Conservation (phyloP, 306 rosid genomes). For the Quercus engelmannii region DNA sequence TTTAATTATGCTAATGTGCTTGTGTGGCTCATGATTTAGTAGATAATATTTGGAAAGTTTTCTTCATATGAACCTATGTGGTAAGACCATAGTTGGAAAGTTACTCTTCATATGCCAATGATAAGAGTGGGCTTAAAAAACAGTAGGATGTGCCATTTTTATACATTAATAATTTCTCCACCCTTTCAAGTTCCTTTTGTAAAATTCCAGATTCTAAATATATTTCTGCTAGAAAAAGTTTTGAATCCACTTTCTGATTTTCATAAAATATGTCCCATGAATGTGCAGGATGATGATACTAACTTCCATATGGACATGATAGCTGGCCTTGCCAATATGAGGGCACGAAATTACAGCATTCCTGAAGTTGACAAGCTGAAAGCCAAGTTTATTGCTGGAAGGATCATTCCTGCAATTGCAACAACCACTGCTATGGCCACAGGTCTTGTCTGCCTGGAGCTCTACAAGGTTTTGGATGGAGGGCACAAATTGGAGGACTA, state of each 20-base stretch:
- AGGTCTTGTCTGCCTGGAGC: slow-evolving; percentile 90
- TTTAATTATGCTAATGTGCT: not conserved
- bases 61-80: too few species aligned
- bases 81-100: not conserved
- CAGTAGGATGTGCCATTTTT: not conserved
- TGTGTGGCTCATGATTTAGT: not conserved
- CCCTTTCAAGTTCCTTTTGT: not conserved
- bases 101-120: not conserved
- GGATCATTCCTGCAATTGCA: slow-evolving; percentile 96
- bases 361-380: slow-evolving; percentile 97
- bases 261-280: not conserved
- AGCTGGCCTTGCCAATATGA: slow-evolving; percentile 98
- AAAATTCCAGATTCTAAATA: not conserved
- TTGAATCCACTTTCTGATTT: not conserved
- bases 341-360: slow-evolving; percentile 91
- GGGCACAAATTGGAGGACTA: slow-evolving; percentile 82
- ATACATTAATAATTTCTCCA: not conserved
- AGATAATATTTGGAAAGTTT: not conserved
- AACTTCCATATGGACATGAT: slow-evolving; percentile 93
- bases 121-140: not conserved
- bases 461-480: slow-evolving; percentile 83
- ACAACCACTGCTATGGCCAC: slow-evolving; percentile 97
- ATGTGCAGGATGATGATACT: slow-evolving; percentile 90
- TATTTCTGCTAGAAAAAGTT: not conserved
- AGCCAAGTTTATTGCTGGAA: slow-evolving; percentile 96